A percentile compares a stretch with the other conserved stretches of the same genome.
Evolutionary conservation across 2,329 filamentous ascomycete genomes (phyloP).

Genomic region (Fusarium udum): DNA sequence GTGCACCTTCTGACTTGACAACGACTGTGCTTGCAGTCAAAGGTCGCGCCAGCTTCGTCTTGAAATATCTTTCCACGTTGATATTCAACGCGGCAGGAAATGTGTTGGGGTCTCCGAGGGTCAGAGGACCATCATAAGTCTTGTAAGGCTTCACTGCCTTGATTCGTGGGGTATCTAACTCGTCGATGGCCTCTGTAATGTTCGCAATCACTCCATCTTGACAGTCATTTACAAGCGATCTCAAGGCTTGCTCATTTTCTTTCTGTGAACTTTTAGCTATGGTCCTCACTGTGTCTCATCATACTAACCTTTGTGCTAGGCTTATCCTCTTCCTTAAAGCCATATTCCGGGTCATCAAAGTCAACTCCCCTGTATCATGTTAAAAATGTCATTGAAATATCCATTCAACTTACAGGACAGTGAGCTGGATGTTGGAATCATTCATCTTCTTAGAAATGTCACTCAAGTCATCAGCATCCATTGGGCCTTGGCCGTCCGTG

Average conservation of each 20-base stretch:
- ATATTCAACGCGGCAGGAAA: slow-evolving; percentile 82
- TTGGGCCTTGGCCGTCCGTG: slow-evolving; percentile 79
- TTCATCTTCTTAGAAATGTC: slow-evolving; percentile 80
- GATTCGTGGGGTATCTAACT: slow-evolving; percentile 78
- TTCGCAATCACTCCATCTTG: slow-evolving; percentile 79
- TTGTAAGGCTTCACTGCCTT: slow-evolving; percentile 81
- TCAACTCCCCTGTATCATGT: slow-evolving; percentile 75
- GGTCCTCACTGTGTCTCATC: background rate
- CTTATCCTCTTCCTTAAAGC: slow-evolving; percentile 93
- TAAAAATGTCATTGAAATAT: slow-evolving; percentile 13
- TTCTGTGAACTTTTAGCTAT: slow-evolving; percentile 42
- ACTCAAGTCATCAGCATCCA: slow-evolving; percentile 76
- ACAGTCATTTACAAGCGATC: slow-evolving; percentile 72
- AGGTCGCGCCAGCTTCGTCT: slow-evolving; percentile 79
- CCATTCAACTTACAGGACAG: slow-evolving; percentile 71
- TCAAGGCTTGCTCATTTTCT: slow-evolving; percentile 77
- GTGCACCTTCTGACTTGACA: slow-evolving; percentile 59
- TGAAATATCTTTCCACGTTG: slow-evolving; percentile 89
- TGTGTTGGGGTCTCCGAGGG: slow-evolving; percentile 78
- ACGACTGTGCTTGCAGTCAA: slow-evolving; percentile 83
- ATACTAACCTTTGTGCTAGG: slow-evolving; percentile 69
- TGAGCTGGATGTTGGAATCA: slow-evolving; percentile 78
- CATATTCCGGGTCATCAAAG: slow-evolving; percentile 90
- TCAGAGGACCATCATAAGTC: slow-evolving; percentile 81
- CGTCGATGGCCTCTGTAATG: slow-evolving; percentile 82